Evolutionary conservation across 192 early-diverging fungal species (phyloP), one percentile per base, ranked within the genome.

Genomic region (Mortierella alpina): DNA sequence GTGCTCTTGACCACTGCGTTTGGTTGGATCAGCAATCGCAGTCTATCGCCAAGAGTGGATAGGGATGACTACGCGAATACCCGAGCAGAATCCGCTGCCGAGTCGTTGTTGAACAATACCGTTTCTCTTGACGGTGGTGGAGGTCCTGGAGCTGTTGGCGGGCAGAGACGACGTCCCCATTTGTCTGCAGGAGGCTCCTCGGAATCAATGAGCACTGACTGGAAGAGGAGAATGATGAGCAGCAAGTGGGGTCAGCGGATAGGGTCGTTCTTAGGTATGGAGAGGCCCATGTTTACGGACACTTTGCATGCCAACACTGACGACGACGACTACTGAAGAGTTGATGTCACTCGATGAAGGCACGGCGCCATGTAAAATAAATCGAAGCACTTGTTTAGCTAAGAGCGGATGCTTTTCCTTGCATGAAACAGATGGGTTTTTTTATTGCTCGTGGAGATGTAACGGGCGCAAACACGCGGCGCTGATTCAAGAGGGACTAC

Each of bases 231-330:
- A 41, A 67, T 72, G 53, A 60, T 72, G 69, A 50, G 69, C 47
- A 79, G 64, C 0, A 59, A 67, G 20, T 72, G 68, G 76, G 69
- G 76, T 51, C 60, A 65, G 53, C 54, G 53, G 59, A 56, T 79
- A 62, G 69, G 63, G 13, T 66, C 68, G 7, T 55, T 79, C 42
- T 50, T 72, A 39, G 69, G 76, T 2, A 18, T 67, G 52, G 75
- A 79, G 45, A 63, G 53, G n/a, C 69, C 75, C 3, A 67, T 79
- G 6, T 71, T 79, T 49, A 67, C 75, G 11, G 75, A 79, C 9
- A 41, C 63, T 14, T 46, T 70, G 23, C 75, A 77, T 39, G 44
- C 51, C 22, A 66, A 61, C 31, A 67, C 64, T 3, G 69, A 79
- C 7, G 65, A 79, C 4, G 69, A 72, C 11, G 63, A 66, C 4